A percentile compares a stretch with the other conserved stretches of the same genome.
Conservation (phyloP, 75 land plant species). For the Picea sitchensis region DNA sequence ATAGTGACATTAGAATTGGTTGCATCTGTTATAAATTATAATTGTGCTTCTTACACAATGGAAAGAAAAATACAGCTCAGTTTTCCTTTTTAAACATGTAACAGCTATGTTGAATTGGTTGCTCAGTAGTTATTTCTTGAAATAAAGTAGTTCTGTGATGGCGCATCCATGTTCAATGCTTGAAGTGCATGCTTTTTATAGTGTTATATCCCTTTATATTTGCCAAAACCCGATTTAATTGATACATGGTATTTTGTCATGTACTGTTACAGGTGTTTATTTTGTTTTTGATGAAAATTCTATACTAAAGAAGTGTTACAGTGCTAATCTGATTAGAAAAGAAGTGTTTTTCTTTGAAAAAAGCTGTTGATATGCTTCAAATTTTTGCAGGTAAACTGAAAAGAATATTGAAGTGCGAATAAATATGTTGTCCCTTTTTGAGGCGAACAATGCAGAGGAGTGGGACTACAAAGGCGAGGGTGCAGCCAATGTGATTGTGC, state of each 20-base stretch:
- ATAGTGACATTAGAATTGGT: too few species aligned
- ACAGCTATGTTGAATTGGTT: too few species aligned
- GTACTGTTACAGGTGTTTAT: not conserved
- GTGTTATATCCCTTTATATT: not conserved
- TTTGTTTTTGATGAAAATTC: not conserved
- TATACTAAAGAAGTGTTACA: not conserved
- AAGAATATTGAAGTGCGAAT: not conserved
- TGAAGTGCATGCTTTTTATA: not conserved
- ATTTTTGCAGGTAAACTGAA: not conserved
- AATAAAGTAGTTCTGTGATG: too few species aligned
- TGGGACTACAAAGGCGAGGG: constrained; percentile 97
- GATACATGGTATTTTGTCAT: not conserved
- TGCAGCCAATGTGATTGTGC: constrained; percentile 83
- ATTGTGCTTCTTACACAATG: too few species aligned
- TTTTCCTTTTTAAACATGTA: too few species aligned
- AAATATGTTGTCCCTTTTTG: constrained; percentile 20
- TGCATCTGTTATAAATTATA: too few species aligned
- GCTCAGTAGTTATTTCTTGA: too few species aligned
- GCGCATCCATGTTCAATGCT: too few species aligned
- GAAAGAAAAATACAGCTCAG: too few species aligned
- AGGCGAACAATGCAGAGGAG: constrained; percentile 52
- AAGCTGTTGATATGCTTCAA: not conserved
- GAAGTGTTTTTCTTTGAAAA: not conserved
- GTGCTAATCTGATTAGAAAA: not conserved
- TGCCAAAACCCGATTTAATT: not conserved